Conservation (phyloP, 2,329 filamentous ascomycete genomes). For the Pseudogymnoascus sp. region DNA sequence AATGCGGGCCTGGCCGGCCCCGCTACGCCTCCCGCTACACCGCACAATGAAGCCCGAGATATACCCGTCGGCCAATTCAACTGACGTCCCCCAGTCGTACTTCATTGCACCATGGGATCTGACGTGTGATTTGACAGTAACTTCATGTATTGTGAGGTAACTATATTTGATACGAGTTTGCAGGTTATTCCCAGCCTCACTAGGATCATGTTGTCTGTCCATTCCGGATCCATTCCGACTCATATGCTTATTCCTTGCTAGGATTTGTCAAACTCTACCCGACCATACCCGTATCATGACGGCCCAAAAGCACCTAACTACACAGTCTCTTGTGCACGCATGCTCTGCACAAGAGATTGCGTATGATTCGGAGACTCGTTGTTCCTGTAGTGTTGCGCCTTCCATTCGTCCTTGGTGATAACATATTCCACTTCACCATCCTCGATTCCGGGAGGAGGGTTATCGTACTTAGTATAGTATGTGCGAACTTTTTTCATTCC, state of each 20-base stretch:
- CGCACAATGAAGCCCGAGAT: background rate
- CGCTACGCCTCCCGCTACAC: background rate
- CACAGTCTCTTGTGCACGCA: background rate
- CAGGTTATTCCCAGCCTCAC: background rate
- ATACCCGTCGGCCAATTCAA: background rate
- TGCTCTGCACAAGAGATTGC: background rate
- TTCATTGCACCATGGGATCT: background rate
- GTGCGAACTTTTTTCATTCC: background rate
- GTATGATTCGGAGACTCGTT: background rate
- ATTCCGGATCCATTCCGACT: background rate
- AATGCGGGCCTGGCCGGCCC: background rate
- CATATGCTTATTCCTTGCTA: background rate
- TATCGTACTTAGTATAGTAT: conserved; percentile 2
- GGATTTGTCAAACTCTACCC: background rate
- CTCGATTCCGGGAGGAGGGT: conserved; percentile 3
- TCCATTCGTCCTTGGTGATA: background rate
- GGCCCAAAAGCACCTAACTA: background rate
- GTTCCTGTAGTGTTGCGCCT: background rate
- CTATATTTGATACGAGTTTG: background rate
- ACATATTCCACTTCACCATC: background rate
- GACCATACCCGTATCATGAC: background rate
- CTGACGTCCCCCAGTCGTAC: background rate
- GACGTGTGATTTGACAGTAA: background rate
- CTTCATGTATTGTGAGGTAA: background rate
- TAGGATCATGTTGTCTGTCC: background rate